Evolutionary conservation across 208 protist species (phyloP), one percentile per base, ranked within the genome.

Genomic region (Lotmaria passim): DNA sequence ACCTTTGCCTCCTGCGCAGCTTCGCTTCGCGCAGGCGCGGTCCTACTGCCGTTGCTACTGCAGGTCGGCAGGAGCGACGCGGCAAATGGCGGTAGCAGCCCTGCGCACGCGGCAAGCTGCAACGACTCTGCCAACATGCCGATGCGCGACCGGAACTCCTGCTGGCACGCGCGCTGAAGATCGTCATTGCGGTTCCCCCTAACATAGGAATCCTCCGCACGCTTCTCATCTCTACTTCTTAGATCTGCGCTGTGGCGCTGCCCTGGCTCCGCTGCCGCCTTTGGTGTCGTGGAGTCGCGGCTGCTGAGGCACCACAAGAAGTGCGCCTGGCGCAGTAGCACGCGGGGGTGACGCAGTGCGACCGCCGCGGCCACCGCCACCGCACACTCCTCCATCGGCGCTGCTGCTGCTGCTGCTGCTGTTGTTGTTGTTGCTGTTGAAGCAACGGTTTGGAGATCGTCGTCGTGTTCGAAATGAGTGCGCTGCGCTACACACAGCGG

Each of bases 301-400:
- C 24, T 24, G 44, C 63, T 57, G 33, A 67, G 75, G 12, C 34
- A 31, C 71, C 71, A 76, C n/a, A 76, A 24, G 24, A 66, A 38
- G 19, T 41, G 53, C 7, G 77, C 66, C 26, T 85, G 75, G 24
- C 68, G 63, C 0, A 92, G 75, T 43, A 87, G 71, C 26, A 75
- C 48, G 8, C 65, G 62, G 30, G 86, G 86, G 28, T 83, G 69
- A 21, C 83, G 76, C 46, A 92, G 74, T 26, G 82, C 81, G 30
- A 86, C 52, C 7, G 86, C 79, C 2, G 71, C 60, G 31, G 76
- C 28, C 44, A 81, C 58, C 15, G 69, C 71, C 26, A 68, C 44
- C 17, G 73, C 69, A 43, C 50, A 56, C 23, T 61, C 55, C n/a
- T 19, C n/a, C 39, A 17, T 60, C 44, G 15, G 3, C 28, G 7